Evolutionary conservation across 2,329 filamentous ascomycete species (phyloP).

Genomic region (Monilinia fructicola): DNA sequence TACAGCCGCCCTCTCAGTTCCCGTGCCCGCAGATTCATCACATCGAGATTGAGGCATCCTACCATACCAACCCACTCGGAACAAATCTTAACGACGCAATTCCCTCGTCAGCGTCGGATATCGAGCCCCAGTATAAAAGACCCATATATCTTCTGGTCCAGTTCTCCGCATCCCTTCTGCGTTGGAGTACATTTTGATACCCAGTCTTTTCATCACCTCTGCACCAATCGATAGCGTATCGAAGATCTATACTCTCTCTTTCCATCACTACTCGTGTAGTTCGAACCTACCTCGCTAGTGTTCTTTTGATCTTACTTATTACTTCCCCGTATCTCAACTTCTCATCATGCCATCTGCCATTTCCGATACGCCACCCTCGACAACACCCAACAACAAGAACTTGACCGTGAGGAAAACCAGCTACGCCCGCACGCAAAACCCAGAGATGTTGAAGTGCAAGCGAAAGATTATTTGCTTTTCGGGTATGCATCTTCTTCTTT

Average conservation of each 20-base stretch:
- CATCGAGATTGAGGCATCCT: neutral
- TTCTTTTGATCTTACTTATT: neutral
- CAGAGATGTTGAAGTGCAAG: slow-evolving; percentile 45
- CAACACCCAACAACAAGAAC: slow-evolving; percentile 39
- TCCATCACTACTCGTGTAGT: neutral
- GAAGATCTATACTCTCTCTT: neutral
- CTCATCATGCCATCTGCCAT: slow-evolving; percentile 45
- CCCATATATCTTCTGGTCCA: slow-evolving; percentile 9
- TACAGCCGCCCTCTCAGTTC: neutral
- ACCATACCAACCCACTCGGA: slow-evolving; percentile 1
- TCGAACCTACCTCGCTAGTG: slow-evolving; percentile 5
- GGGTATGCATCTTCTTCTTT: slow-evolving; percentile 43
- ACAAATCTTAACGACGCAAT: neutral
- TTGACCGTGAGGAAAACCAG: slow-evolving; percentile 35
- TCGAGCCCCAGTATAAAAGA: neutral
- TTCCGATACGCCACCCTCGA: slow-evolving; percentile 35
- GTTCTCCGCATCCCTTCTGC: neutral
- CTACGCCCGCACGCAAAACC: slow-evolving; percentile 33
- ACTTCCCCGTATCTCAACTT: neutral
- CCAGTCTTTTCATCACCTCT: neutral
- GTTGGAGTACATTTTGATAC: neutral
- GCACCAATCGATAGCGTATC: neutral
- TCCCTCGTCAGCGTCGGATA: neutral
- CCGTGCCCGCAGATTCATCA: neutral
- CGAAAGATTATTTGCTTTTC: slow-evolving; percentile 60